phyloP scores from a whole-genome alignment of 1,284 basidiomycete genomes.

The Cutaneotrichosporon sp. region DNA sequence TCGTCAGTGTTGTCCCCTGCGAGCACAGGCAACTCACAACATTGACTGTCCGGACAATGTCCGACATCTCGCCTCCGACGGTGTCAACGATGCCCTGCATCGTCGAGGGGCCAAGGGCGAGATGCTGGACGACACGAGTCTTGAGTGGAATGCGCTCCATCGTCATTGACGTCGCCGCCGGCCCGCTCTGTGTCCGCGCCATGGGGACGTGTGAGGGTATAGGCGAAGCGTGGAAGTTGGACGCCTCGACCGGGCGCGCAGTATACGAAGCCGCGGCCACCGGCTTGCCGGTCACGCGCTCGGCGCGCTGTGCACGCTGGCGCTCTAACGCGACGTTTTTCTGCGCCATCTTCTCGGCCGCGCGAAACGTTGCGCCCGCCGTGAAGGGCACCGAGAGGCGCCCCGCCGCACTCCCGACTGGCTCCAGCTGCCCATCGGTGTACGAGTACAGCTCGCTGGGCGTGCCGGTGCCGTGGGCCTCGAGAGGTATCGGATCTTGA shows the following conservation, averaged over 20 bases:
- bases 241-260: constrained; percentile 2
- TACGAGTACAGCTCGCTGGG: constrained; percentile 35
- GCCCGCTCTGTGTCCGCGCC: constrained; percentile 22
- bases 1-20: neutral
- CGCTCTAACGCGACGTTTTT: constrained; percentile 34
- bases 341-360: constrained; percentile 37
- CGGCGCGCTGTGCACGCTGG: constrained; percentile 33
- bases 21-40: constrained; percentile 33
- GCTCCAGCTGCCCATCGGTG: constrained; percentile 22
- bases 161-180: constrained; percentile 11
- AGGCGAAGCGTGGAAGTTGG: constrained; percentile 9
- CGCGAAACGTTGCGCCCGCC: constrained; percentile 25
- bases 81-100: constrained; percentile 33
- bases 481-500: constrained; percentile 30
- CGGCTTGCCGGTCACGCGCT: constrained; percentile 29
- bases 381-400: constrained; percentile 39
- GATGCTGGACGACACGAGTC: constrained; percentile 48
- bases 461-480: constrained; percentile 25
- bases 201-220: constrained; percentile 7
- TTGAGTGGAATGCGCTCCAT: constrained; percentile 43
- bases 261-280: neutral
- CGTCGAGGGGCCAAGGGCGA: constrained; percentile 41
- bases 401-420: constrained; percentile 41
- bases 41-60: constrained; percentile 46
- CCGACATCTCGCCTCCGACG: constrained; percentile 37